Evolutionary conservation across 2,329 filamentous ascomycete genomes (phyloP).

Genomic region (Chaetomium sp.): DNA sequence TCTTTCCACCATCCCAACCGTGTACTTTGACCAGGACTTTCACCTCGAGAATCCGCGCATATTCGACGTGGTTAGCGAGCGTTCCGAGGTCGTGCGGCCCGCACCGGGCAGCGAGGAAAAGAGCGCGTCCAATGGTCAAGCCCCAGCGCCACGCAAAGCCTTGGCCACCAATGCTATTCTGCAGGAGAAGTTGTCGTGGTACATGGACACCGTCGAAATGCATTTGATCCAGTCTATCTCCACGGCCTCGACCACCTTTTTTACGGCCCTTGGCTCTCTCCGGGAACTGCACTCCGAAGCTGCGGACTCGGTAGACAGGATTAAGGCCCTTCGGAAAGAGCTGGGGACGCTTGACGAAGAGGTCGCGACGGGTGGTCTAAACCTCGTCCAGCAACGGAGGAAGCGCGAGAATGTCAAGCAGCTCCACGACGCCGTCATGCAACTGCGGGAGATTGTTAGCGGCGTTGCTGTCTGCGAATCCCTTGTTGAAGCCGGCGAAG

Average conservation of each 20-base stretch:
- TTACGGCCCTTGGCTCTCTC: slow-evolving; percentile 84
- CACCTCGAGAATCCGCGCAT: slow-evolving; percentile 92
- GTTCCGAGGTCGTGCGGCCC: slow-evolving; percentile 86
- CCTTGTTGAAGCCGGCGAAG: slow-evolving; percentile 73
- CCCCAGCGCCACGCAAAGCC: slow-evolving; percentile 66
- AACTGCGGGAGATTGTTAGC: slow-evolving; percentile 72
- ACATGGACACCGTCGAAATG: slow-evolving; percentile 98
- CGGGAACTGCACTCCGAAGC: slow-evolving; percentile 89
- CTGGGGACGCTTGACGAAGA: slow-evolving; percentile 76
- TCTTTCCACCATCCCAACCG: slow-evolving; percentile 80
- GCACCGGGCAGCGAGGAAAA: slow-evolving; percentile 51
- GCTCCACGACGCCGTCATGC: slow-evolving; percentile 73
- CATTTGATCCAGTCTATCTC: slow-evolving; percentile 96
- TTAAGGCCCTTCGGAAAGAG: slow-evolving; percentile 73
- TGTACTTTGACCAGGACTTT: slow-evolving; percentile 95
- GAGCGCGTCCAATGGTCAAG: slow-evolving; percentile 49
- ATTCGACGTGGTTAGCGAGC: slow-evolving; percentile 93
- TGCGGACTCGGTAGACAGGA: slow-evolving; percentile 80
- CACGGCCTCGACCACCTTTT: slow-evolving; percentile 91
- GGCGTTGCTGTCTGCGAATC: slow-evolving; percentile 70
- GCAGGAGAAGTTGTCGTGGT: slow-evolving; percentile 98
- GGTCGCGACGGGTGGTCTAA: slow-evolving; percentile 76
- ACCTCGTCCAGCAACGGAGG: slow-evolving; percentile 76
- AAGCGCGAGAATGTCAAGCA: slow-evolving; percentile 78
- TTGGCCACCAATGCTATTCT: slow-evolving; percentile 94